A percentile compares a stretch with the other conserved stretches of the same genome.
phyloP scores from a whole-genome alignment of 2,329 filamentous ascomycete species.

The Colletotrichum camelliae region DNA sequence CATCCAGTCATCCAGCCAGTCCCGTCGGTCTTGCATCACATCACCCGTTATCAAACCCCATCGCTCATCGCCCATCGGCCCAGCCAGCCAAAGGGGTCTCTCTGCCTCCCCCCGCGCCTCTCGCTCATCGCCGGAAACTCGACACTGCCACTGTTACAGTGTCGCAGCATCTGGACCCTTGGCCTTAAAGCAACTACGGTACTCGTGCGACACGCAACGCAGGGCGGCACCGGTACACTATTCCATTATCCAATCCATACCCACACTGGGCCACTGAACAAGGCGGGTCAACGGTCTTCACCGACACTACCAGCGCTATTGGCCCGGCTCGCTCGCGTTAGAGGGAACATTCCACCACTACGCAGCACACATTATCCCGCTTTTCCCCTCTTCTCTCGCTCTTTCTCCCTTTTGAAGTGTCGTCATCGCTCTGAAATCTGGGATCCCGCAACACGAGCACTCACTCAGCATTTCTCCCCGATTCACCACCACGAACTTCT shows the following conservation, averaged over 20 bases:
- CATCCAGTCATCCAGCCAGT: neutral
- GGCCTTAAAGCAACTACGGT: neutral
- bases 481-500: neutral
- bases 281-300: slow-evolving; percentile 20
- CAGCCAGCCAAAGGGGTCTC: neutral
- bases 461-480: neutral
- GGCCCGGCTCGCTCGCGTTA: neutral
- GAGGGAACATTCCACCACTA: slow-evolving; percentile 5
- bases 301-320: slow-evolving; percentile 20
- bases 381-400: slow-evolving; percentile 14
- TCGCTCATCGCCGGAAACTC: neutral
- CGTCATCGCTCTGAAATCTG: slow-evolving; percentile 19
- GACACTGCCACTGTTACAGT: neutral
- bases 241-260: slow-evolving; percentile 16
- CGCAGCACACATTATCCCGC: neutral
- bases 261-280: neutral
- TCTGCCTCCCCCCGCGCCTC: neutral
- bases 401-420: slow-evolving; percentile 1
- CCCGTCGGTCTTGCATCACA: slow-evolving; percentile 3
- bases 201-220: slow-evolving; percentile 11
- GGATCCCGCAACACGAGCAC: slow-evolving; percentile 5
- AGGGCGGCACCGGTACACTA: neutral
- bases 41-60: neutral
- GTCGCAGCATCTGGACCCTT: neutral
- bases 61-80: neutral